Evolutionary conservation across 2,329 filamentous ascomycete genomes (phyloP), one percentile per base, ranked within the genome.

Genomic region (Pseudovirgaria hyperparasitica): DNA sequence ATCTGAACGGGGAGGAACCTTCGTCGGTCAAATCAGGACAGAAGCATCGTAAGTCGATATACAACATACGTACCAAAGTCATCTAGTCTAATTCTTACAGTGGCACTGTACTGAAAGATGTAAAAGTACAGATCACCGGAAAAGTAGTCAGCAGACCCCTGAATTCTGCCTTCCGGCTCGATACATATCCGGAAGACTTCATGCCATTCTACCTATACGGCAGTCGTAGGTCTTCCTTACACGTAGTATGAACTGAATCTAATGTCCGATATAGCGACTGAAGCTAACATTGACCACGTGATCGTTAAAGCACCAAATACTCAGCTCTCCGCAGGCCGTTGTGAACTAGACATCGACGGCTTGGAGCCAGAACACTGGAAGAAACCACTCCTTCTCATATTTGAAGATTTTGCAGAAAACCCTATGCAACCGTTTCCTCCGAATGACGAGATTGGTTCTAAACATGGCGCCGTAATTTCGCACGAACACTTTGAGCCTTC

Each of bases 121-220:
- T n/a, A n/a, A n/a, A n/a, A 5, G 4, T 15, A 5, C 8, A 37
- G 4, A 16, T 37, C 2, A 40, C 25, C 10, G 16, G 21, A 5
- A 28, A 36, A 3, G 23, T 41, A 10, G 38, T 46, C 23, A 39
- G 36, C 23, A 51, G 55, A 4, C 50, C 55, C 0, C 40, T 61
- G 0, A 55, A 52, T 34, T 50, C 49, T 2, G 40, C 39, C 4
- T 42, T 45, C 20, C 54, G 52, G 1, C 47, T 54, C 5, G 26
- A 32, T 1, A 27, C 41, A 1, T 62, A 60, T 12, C 60, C 59
- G 0, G 9, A 29, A 0, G 35, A 40, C 0, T 50, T 43, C 34
- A 58, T 57, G 51, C 58, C 58, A 0, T 62, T 62, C 28, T 63
- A 61, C 17, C 44, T 62, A n/a, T 63, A 62, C 30, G 57, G 59